phyloP scores from a whole-genome alignment of 2,329 filamentous ascomycete genomes.

The Calonectria multiphialidica region DNA sequence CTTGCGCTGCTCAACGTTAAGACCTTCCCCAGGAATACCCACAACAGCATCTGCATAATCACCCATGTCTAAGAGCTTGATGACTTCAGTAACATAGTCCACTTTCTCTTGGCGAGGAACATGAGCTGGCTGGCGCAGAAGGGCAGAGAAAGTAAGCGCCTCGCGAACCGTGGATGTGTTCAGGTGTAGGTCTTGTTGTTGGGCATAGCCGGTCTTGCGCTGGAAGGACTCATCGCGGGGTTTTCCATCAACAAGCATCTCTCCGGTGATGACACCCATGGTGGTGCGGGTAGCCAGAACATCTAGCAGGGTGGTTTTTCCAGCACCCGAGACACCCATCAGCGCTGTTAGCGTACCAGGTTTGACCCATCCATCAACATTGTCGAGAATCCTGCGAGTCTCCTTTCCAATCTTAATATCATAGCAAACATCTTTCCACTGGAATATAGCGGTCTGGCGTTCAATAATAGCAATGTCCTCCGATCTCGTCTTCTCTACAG shows the following conservation, averaged over 20 bases:
- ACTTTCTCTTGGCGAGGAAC: constrained; percentile 60
- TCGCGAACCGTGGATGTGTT: constrained; percentile 57
- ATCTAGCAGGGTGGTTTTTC: constrained; percentile 74
- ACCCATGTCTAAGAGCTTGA: constrained; percentile 64
- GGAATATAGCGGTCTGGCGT: constrained; percentile 73
- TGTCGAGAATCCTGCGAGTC: constrained; percentile 71
- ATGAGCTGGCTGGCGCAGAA: constrained; percentile 56
- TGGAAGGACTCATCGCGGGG: constrained; percentile 75
- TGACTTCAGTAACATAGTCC: constrained; percentile 63
- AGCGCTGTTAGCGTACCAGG: constrained; percentile 78
- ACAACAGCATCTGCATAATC: constrained; percentile 67
- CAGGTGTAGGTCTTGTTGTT: constrained; percentile 69
- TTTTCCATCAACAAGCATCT: constrained; percentile 76
- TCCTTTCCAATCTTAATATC: constrained; percentile 59
- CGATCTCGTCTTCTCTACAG: constrained; percentile 41
- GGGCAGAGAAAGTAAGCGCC: constrained; percentile 52
- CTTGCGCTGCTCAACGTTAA: constrained; percentile 63
- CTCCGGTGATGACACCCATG: constrained; percentile 75
- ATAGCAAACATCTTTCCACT: constrained; percentile 53
- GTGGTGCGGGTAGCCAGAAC: constrained; percentile 75
- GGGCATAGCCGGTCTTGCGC: constrained; percentile 77
- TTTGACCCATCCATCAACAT: constrained; percentile 80
- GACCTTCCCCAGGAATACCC: constrained; percentile 51
- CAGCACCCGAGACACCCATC: constrained; percentile 56
- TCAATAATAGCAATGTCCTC: constrained; percentile 59